phyloP scores from a whole-genome alignment of 192 early-diverging fungal species.

The Lobosporangium transversale region DNA sequence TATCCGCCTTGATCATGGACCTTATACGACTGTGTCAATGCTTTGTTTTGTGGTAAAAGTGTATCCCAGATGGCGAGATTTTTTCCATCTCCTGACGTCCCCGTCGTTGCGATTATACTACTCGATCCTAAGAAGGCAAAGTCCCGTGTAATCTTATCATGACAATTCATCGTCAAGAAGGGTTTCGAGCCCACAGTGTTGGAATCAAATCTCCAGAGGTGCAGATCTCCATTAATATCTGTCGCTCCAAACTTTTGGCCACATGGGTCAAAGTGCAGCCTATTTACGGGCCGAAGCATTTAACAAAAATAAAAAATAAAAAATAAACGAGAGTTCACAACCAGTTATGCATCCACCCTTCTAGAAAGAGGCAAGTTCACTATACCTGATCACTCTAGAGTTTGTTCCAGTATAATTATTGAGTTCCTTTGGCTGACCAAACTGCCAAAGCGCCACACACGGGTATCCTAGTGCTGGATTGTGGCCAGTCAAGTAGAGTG shows the following conservation, averaged over 20 bases:
- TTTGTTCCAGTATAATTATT: conserved; percentile 66
- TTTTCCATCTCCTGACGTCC: conserved; percentile 64
- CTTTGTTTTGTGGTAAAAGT: conserved; percentile 69
- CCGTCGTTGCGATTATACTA: conserved; percentile 77
- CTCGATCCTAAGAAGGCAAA: conserved; percentile 79
- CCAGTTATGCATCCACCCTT: too few species aligned
- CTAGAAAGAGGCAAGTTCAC: too few species aligned
- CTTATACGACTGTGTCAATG: conserved; percentile 50
- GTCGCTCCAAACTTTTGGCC: conserved; percentile 81
- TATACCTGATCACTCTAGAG: conserved; percentile 58
- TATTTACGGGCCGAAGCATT: too few species aligned
- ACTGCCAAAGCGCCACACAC: conserved; percentile 81
- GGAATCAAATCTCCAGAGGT: conserved; percentile 83
- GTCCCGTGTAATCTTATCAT: conserved; percentile 73
- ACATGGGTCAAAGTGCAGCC: conserved; percentile 80
- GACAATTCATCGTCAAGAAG: conserved; percentile 59
- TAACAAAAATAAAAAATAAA: too few species aligned
- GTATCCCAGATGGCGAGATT: conserved; percentile 85
- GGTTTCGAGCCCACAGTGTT: conserved; percentile 68
- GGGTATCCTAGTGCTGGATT: conserved; percentile 61
- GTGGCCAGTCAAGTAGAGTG: conserved; percentile 62
- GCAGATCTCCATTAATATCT: conserved; percentile 73
- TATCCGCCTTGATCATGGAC: conserved; percentile 61
- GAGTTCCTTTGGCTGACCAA: conserved; percentile 75
- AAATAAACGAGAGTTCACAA: conserved; percentile 4